Evolutionary conservation across 2,329 filamentous ascomycete genomes (phyloP).

Genomic region (Xylaria sp.): DNA sequence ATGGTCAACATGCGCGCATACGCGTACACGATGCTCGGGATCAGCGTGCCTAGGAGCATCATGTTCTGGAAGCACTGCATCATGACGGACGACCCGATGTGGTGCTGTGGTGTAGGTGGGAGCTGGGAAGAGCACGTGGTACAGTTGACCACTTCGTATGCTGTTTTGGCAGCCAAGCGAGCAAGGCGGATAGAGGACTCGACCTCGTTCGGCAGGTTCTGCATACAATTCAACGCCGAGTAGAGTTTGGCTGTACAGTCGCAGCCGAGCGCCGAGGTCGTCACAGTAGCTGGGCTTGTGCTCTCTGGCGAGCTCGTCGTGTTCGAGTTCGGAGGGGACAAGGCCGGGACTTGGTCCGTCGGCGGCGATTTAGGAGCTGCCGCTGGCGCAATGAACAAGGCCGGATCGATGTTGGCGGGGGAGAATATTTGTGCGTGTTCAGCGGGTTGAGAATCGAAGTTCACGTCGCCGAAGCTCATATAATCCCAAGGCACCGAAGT

Average conservation of each 20-base stretch:
- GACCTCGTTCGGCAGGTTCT: slow-evolving; percentile 58
- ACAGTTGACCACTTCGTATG: slow-evolving; percentile 65
- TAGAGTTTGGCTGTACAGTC: slow-evolving; percentile 63
- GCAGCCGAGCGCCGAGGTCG: slow-evolving; percentile 49
- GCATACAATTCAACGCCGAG: slow-evolving; percentile 62
- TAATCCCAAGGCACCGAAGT: slow-evolving; percentile 17
- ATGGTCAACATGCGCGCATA: slow-evolving; percentile 66
- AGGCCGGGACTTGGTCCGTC: slow-evolving; percentile 41
- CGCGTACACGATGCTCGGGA: slow-evolving; percentile 68
- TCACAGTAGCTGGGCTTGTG: slow-evolving; percentile 18
- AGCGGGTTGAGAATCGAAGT: slow-evolving; percentile 43
- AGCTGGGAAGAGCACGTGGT: slow-evolving; percentile 58
- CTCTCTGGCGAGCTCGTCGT: slow-evolving; percentile 44
- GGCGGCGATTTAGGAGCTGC: slow-evolving; percentile 30
- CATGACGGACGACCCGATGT: slow-evolving; percentile 49
- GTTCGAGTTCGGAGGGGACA: slow-evolving; percentile 44
- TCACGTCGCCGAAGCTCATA: slow-evolving; percentile 39
- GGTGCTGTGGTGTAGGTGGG: slow-evolving; percentile 43
- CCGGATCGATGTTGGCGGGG: slow-evolving; percentile 46
- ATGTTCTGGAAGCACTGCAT: slow-evolving; percentile 67
- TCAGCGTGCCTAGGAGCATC: slow-evolving; percentile 68
- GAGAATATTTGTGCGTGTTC: slow-evolving; percentile 40
- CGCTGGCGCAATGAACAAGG: slow-evolving; percentile 40
- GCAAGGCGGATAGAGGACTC: slow-evolving; percentile 60
- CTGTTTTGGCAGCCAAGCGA: slow-evolving; percentile 60